Conservation (phyloP, 164 flowering plant genomes). For the Umbilicus rupestris region DNA sequence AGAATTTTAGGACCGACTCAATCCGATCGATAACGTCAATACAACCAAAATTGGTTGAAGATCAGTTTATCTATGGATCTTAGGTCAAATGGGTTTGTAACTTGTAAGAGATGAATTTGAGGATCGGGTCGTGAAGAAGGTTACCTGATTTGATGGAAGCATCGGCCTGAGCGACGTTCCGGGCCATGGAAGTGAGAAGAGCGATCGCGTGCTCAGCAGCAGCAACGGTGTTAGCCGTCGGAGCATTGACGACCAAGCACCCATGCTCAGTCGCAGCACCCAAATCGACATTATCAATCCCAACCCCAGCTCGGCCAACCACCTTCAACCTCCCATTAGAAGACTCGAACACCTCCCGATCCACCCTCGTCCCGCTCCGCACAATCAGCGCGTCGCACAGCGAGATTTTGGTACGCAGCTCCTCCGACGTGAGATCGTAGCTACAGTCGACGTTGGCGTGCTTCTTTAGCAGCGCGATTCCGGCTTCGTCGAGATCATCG, state of each 20-base stretch:
- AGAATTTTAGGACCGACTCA: no score
- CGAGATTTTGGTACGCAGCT: conserved; percentile 31
- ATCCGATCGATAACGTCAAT: no score
- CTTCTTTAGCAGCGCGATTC: conserved; percentile 18
- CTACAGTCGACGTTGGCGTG: conserved; percentile 36
- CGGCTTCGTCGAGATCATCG: conserved; percentile 34
- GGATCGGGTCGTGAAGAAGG: background rate
- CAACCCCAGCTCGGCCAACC: conserved; percentile 40
- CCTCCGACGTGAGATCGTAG: conserved; percentile 25
- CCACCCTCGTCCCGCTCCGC: conserved; percentile 34
- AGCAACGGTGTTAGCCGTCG: conserved; percentile 35
- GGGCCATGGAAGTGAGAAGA: conserved; percentile 32
- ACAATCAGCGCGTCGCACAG: conserved; percentile 38
- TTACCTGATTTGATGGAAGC: conserved; percentile 35
- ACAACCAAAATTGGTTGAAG: no score
- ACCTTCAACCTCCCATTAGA: conserved; percentile 33
- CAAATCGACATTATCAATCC: conserved; percentile 43
- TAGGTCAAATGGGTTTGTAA: no score
- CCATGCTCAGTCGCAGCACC: conserved; percentile 42
- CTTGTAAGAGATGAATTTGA: no score
- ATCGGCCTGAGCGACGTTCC: conserved; percentile 33
- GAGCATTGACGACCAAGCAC: conserved; percentile 37
- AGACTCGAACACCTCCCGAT: conserved; percentile 31
- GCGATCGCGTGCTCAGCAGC: conserved; percentile 44
- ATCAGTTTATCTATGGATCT: no score